These are phyloP conservation scores for Strobilomyces echinocephalus DNA, from an alignment of 768 basidiomycete genomes.

Conservation along the genomic window DNA sequence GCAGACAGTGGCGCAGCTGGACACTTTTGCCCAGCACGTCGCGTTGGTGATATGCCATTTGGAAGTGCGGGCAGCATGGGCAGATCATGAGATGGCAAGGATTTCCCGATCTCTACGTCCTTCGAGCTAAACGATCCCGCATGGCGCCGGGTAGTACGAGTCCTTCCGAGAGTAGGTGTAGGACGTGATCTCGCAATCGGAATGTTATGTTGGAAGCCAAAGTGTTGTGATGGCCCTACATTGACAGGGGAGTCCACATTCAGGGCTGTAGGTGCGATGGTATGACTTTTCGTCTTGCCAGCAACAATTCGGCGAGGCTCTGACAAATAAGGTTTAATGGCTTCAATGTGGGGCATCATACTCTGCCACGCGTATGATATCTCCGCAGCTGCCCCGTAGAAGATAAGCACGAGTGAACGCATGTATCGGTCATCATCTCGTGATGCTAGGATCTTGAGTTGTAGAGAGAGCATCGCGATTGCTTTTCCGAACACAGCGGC, in stretches of 20 bases:
- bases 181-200: conserved; percentile 30
- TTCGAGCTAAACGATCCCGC: conserved; percentile 94
- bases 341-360: conserved; percentile 66
- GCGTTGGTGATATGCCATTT: conserved; percentile 20
- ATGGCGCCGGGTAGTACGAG: conserved; percentile 67
- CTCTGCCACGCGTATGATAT: conserved; percentile 80
- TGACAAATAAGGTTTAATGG: conserved; percentile 59
- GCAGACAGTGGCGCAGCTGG: conserved; percentile 35
- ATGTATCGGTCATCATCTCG: conserved; percentile 84
- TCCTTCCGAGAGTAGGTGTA: conserved; percentile 34
- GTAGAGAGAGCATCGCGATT: conserved; percentile 74
- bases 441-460: conserved; percentile 70
- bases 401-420: conserved; percentile 76
- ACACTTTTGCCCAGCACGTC: conserved; percentile 50
- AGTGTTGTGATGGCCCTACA: conserved; percentile 22
- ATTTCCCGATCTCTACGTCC: conserved; percentile 85
- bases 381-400: conserved; percentile 89
- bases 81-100: conserved; percentile 61
- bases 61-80: conserved; percentile 27
- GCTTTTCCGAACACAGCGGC: conserved; percentile 83
- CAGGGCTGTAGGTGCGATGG: conserved; percentile 23
- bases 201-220: conserved; percentile 18
- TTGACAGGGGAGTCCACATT: conserved; percentile 27
- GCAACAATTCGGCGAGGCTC: conserved; percentile 37
- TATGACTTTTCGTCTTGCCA: conserved; percentile 26